Evolutionary conservation across 2,329 filamentous ascomycete species (phyloP), one percentile per base, ranked within the genome.

Genomic region (Neofusicoccum cordaticola): DNA sequence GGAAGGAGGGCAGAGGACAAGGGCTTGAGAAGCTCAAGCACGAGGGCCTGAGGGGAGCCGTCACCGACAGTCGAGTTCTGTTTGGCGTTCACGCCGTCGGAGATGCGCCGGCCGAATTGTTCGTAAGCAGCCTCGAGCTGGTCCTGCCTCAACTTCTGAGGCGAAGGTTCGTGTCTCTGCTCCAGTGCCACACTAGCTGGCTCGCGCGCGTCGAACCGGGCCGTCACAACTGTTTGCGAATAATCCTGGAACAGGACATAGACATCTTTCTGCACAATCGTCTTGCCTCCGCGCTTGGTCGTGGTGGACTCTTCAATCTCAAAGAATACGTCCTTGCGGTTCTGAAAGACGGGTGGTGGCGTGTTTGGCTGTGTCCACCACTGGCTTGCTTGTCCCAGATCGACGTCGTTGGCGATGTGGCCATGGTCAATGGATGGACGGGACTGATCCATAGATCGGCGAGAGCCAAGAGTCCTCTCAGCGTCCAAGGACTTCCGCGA

Each of bases 181-280:
- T 96, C 91, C 6, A 98, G 78, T 39, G 86, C 82, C 11, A 89
- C 90, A 71, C 94, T 89, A 1, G 85, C 82, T 2, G 90, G 85
- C 73, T 96, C 88, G 62, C 88, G 85, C 1, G 88, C 82, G 74
- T 97, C 91, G 75, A 90, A 98, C 58, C 85, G 88, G 17, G 89
- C 90, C 0, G 89, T 92, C 71, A 99, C 86, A 68, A 96, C 84
- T 0, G 94, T 98, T 75, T 98, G 95, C 17, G 93, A 97, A 77
- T 99, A 99, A 79, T 99, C 95, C 72, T 93, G 89, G 80, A 92
- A 99, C 8, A 99, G 80, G n/a, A 98, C 82, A 70, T 90, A 95
- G 47, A 97, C 84, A 66, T 93, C 88, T 69, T 93, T 93, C 6
- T 89, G 91, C 19, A 96, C 81, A 1, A 84, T 85, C 0, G 87